Conservation (phyloP, 2,329 filamentous ascomycete species). For the Dactylonectria estremocensis region DNA sequence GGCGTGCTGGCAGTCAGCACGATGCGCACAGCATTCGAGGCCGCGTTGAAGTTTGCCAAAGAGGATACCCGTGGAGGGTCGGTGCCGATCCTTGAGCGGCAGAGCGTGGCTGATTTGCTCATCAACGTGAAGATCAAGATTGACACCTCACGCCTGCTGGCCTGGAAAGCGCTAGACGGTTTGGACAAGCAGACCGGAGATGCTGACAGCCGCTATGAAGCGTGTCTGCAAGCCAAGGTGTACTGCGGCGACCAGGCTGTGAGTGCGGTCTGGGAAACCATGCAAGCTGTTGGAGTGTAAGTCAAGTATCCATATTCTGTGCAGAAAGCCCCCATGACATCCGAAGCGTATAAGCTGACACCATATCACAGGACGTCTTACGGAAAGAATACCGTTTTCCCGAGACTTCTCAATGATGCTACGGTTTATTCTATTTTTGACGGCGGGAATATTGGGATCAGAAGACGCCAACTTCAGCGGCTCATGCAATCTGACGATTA, state of each 20-base stretch:
- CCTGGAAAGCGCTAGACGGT: constrained; percentile 65
- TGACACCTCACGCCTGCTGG: constrained; percentile 64
- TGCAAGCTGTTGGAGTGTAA: neutral
- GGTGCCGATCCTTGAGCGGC: neutral
- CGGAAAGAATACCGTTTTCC: neutral
- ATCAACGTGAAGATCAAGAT: constrained; percentile 60
- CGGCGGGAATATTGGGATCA: constrained; percentile 35
- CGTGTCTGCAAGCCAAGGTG: constrained; percentile 1
- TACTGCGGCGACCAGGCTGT: neutral
- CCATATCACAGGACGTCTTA: neutral
- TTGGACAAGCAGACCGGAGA: constrained; percentile 53
- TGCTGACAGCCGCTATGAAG: neutral
- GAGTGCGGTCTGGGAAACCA: neutral
- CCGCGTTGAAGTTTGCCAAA: neutral
- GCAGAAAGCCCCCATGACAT: too few species aligned
- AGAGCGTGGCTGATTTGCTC: neutral
- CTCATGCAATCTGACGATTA: neutral
- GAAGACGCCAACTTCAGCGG: constrained; percentile 13
- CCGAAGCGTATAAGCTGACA: neutral
- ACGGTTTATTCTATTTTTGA: constrained; percentile 34
- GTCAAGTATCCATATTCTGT: neutral
- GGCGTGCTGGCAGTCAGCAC: neutral
- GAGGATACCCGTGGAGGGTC: neutral
- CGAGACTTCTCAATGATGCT: constrained; percentile 42
- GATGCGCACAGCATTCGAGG: neutral